A percentile compares a stretch with the other conserved stretches of the same genome.
Conservation (phyloP, 2,329 filamentous ascomycete species). For the Calonectria pauciramosa region DNA sequence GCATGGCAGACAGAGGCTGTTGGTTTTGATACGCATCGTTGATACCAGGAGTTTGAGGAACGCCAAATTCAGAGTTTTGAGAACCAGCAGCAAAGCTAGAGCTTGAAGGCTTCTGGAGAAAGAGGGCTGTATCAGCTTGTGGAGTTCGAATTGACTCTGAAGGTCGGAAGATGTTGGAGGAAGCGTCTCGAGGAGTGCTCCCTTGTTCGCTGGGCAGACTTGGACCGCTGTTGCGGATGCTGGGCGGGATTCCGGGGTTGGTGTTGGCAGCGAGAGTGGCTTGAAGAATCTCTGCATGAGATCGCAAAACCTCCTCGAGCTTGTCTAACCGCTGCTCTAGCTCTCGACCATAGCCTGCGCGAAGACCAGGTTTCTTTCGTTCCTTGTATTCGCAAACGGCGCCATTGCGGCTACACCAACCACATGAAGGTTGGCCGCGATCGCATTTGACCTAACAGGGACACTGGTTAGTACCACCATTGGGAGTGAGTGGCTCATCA, state of each 20-base stretch:
- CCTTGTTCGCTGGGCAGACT: constrained; percentile 69
- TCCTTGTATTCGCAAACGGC: constrained; percentile 77
- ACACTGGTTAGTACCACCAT: constrained; percentile 26
- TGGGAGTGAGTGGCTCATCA: not conserved
- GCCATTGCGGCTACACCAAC: constrained; percentile 76
- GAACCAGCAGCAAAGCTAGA: constrained; percentile 58
- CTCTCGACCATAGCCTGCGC: constrained; percentile 79
- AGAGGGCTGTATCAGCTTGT: constrained; percentile 70
- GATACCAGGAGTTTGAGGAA: constrained; percentile 61
- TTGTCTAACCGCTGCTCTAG: constrained; percentile 80
- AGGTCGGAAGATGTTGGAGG: constrained; percentile 60
- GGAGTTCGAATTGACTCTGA: constrained; percentile 65
- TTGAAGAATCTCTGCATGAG: constrained; percentile 77
- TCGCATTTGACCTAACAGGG: constrained; percentile 79
- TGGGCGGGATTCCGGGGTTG: constrained; percentile 52
- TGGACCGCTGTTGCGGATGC: constrained; percentile 63
- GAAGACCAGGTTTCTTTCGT: constrained; percentile 75
- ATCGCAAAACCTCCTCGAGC: constrained; percentile 75
- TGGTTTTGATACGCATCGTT: constrained; percentile 65
- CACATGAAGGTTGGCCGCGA: constrained; percentile 79
- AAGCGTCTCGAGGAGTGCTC: constrained; percentile 66
- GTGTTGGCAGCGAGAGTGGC: constrained; percentile 60
- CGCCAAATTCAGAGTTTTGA: constrained; percentile 65
- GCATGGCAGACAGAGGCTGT: constrained; percentile 57
- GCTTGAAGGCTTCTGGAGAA: constrained; percentile 70